Conservation (phyloP, 345 rosid genomes). For the Durio zibethinus region DNA sequence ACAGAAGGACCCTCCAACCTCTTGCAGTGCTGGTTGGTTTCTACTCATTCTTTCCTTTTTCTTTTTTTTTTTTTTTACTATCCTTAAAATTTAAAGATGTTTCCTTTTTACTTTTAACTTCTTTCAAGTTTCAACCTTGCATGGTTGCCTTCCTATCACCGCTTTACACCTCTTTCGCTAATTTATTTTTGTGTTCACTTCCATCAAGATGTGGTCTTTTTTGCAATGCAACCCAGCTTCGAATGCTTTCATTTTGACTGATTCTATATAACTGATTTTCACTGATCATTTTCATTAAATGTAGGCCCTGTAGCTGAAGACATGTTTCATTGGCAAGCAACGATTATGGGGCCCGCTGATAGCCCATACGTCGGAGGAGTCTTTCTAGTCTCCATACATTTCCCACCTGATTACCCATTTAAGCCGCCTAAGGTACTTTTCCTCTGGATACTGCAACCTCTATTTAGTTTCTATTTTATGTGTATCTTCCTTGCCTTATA, state of each 20-base stretch:
- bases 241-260: neutral
- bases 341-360: neutral
- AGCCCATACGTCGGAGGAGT: neutral
- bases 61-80: too few relatives aligned
- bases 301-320: slow-evolving; percentile 46
- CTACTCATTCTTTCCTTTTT: neutral
- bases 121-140: neutral
- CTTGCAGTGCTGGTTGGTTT: slow-evolving; percentile 14
- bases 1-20: slow-evolving; percentile 16
- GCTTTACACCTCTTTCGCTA: neutral
- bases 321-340: slow-evolving; percentile 23
- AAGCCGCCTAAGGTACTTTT: slow-evolving; percentile 39
- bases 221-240: neutral
- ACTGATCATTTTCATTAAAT: neutral
- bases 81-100: neutral
- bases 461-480: neutral
- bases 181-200: neutral
- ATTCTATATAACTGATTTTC: neutral
- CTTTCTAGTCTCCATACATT: neutral
- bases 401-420: slow-evolving; percentile 23
- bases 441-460: neutral
- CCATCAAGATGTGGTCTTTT: neutral
- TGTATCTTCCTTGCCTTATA: neutral
- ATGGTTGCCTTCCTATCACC: neutral
- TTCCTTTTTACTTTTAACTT: neutral